These are phyloP conservation scores for Hypoxylon sp. DNA, from an alignment of 2,329 filamentous ascomycete species.

Conservation along the genomic window DNA sequence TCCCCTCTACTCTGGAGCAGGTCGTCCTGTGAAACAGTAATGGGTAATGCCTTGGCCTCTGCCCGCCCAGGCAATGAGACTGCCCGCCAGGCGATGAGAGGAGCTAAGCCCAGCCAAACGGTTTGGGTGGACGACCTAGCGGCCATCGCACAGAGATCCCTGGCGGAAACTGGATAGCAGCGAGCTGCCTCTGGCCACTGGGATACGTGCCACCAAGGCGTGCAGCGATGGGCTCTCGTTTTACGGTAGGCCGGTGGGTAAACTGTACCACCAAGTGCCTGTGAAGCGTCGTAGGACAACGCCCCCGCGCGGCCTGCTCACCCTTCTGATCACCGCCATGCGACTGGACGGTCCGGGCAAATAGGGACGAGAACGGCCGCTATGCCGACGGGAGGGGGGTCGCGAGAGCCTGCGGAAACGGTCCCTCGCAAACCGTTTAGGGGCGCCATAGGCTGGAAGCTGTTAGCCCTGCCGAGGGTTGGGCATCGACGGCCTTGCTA, in stretches of 20 bases:
- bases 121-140: constrained; percentile 24
- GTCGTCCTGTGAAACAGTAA: constrained; percentile 27
- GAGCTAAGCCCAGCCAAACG: constrained; percentile 28
- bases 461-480: constrained; percentile 41
- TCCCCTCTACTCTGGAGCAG: constrained; percentile 2
- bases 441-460: constrained; percentile 25
- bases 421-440: constrained; percentile 22
- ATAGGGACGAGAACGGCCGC: constrained; percentile 13
- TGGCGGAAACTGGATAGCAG: constrained; percentile 16
- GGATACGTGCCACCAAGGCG: constrained; percentile 30
- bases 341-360: constrained; percentile 25
- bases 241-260: constrained; percentile 33
- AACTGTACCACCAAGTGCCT: no score
- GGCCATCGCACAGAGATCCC: constrained; percentile 29
- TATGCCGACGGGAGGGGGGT: constrained; percentile 36
- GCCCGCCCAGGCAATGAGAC: constrained; percentile 9
- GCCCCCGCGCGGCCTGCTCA: constrained; percentile 4
- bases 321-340: constrained; percentile 1
- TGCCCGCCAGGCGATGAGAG: neutral
- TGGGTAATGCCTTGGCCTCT: no score
- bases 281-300: constrained; percentile 15
- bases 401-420: constrained; percentile 26
- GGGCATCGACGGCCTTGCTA: constrained; percentile 44
- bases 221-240: constrained; percentile 25
- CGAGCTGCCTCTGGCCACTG: constrained; percentile 28